Conservation (phyloP, 768 basidiomycete species). For the Vararia minispora region DNA sequence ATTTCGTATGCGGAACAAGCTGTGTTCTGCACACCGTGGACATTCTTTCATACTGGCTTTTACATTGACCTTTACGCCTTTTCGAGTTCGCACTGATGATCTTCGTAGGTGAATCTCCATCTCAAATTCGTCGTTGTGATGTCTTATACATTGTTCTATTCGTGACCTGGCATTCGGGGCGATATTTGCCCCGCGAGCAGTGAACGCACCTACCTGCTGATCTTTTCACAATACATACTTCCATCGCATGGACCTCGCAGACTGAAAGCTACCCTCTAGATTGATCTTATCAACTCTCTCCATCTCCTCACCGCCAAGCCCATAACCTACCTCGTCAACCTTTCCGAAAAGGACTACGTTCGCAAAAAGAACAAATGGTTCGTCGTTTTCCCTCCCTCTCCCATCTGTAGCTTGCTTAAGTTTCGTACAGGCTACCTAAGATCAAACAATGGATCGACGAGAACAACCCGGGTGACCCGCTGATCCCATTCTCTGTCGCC, state of each 20-base stretch:
- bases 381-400: slow-evolving; percentile 2
- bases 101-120: no score
- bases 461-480: slow-evolving; percentile 89
- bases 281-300: slow-evolving; percentile 84
- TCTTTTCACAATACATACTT: no score
- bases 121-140: no score
- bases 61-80: not conserved
- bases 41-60: no score
- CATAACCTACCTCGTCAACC: slow-evolving; percentile 95
- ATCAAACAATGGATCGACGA: slow-evolving; percentile 98
- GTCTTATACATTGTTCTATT: no score
- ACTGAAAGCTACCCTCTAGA: slow-evolving; percentile 30
- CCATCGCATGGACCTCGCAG: slow-evolving; percentile 4
- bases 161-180: no score
- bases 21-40: no score
- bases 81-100: not conserved
- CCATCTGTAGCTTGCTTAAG: not conserved
- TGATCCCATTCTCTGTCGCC: slow-evolving; percentile 96
- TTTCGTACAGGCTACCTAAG: slow-evolving; percentile 63
- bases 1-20: no score
- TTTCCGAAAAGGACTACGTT: slow-evolving; percentile 88
- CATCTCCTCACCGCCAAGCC: slow-evolving; percentile 93
- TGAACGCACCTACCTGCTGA: no score
- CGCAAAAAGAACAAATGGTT: slow-evolving; percentile 99
- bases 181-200: no score